These are phyloP conservation scores for Paraconiothyrium brasiliense DNA, from an alignment of 2,329 filamentous ascomycete genomes.

Conservation along the genomic window DNA sequence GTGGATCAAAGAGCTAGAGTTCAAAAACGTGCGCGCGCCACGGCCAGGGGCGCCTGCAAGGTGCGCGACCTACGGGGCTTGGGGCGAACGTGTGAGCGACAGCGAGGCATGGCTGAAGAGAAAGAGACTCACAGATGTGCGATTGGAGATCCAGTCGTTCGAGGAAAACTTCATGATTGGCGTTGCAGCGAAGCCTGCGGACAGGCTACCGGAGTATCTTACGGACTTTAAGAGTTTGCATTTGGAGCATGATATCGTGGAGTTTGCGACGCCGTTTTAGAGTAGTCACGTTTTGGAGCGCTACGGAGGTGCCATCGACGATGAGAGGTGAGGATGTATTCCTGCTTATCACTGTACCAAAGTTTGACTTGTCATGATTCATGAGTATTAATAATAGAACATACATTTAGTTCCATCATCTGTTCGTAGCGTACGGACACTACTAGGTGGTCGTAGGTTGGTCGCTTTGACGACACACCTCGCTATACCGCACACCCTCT, in stretches of 20 bases:
- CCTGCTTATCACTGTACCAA: conserved; percentile 5
- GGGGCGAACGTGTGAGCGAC: conserved; percentile 58
- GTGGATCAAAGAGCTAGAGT: conserved; percentile 77
- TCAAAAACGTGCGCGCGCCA: conserved; percentile 70
- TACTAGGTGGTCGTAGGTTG: too few relatives aligned
- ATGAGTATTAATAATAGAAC: conserved; percentile 9
- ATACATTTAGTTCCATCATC: neutral
- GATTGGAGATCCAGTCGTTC: conserved; percentile 67
- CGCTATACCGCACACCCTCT: too few relatives aligned
- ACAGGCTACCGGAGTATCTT: conserved; percentile 50
- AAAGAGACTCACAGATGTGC: conserved; percentile 59
- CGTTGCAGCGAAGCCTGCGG: conserved; percentile 57
- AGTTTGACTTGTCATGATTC: neutral
- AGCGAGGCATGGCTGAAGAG: conserved; percentile 62
- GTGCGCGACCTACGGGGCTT: conserved; percentile 55
- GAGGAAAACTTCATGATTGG: conserved; percentile 68
- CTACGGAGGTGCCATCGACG: conserved; percentile 3
- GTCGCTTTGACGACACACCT: too few relatives aligned
- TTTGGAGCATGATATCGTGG: conserved; percentile 56
- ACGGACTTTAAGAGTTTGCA: conserved; percentile 55
- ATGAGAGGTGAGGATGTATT: neutral
- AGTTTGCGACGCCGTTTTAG: conserved; percentile 27
- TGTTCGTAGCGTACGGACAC: neutral
- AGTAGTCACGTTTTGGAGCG: neutral
- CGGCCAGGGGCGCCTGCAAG: conserved; percentile 52